Conservation (phyloP, 169 alveolate genomes). For the Plasmodium malariae region DNA sequence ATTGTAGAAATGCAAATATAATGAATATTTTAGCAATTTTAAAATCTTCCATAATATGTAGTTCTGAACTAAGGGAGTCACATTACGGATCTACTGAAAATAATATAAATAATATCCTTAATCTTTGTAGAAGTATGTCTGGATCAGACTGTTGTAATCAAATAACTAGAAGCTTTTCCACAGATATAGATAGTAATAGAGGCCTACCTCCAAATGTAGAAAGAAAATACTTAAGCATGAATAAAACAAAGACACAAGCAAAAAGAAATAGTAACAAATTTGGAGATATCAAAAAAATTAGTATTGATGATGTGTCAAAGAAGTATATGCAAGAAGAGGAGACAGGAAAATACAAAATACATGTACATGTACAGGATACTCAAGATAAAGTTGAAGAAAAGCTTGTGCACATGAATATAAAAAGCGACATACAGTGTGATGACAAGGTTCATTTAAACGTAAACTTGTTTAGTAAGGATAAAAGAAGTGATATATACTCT, state of each 20-base stretch:
- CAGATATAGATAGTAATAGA: background rate
- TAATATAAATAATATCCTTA: conserved; percentile 22
- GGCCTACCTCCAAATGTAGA: background rate
- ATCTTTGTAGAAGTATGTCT: conserved; percentile 6
- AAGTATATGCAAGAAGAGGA: background rate
- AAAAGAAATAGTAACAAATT: background rate
- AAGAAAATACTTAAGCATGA: background rate
- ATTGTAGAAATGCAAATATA: background rate
- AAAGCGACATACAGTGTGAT: background rate
- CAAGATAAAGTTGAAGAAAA: background rate
- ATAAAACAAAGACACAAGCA: background rate
- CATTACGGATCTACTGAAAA: conserved; percentile 9
- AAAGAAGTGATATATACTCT: background rate
- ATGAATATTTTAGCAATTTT: conserved; percentile 1
- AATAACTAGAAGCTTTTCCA: background rate
- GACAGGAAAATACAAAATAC: background rate
- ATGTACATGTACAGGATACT: background rate
- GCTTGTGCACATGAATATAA: background rate
- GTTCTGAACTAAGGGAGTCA: background rate
- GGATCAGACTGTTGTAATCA: background rate
- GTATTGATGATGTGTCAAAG: background rate
- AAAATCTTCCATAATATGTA: conserved; percentile 21
- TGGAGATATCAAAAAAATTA: background rate
- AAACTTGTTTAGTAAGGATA: background rate
- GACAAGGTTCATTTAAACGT: background rate